A percentile compares a stretch with the other conserved stretches of the same genome.
These are phyloP conservation scores for Laguncularia racemosa DNA, from an alignment of 345 rosid genomes.

Conservation along the genomic window DNA sequence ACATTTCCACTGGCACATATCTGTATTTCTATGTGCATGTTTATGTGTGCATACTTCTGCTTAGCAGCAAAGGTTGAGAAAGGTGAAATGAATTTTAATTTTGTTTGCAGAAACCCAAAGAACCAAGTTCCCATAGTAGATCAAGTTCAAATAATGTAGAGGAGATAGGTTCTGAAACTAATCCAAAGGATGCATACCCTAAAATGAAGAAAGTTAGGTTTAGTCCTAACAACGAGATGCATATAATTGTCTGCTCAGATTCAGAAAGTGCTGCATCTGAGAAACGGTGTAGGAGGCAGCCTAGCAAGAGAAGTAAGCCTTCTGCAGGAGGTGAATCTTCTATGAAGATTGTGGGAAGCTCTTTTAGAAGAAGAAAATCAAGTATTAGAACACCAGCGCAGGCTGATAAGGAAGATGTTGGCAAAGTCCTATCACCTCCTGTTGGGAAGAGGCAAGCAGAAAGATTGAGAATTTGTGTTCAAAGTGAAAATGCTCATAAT, in stretches of 20 bases:
- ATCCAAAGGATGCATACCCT: constrained; percentile 5
- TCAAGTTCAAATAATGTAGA: neutral
- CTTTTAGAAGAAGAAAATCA: constrained; percentile 2
- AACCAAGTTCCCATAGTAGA: constrained; percentile 1
- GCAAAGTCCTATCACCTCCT: constrained; percentile 1
- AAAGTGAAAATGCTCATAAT: neutral
- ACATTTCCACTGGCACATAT: too few species aligned
- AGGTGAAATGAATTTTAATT: neutral
- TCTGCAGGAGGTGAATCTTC: neutral
- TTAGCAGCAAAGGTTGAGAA: too few species aligned
- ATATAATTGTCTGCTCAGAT: constrained; percentile 32
- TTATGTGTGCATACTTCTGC: too few species aligned
- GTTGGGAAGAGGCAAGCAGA: constrained; percentile 24
- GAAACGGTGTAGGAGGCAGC: constrained; percentile 11
- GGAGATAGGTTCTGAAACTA: constrained; percentile 7
- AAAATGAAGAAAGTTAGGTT: constrained; percentile 51
- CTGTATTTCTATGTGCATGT: too few species aligned
- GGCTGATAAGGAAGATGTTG: neutral
- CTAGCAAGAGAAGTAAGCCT: neutral
- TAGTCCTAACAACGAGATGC: constrained; percentile 39
- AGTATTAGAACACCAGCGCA: constrained; percentile 8
- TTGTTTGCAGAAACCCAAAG: constrained; percentile 18
- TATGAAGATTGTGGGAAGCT: neutral
- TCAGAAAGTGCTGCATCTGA: neutral
- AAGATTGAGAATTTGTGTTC: constrained; percentile 3